Base-by-base conservation (phyloP, 257 asterid species). In the Nicotiana sylvestris region DNA sequence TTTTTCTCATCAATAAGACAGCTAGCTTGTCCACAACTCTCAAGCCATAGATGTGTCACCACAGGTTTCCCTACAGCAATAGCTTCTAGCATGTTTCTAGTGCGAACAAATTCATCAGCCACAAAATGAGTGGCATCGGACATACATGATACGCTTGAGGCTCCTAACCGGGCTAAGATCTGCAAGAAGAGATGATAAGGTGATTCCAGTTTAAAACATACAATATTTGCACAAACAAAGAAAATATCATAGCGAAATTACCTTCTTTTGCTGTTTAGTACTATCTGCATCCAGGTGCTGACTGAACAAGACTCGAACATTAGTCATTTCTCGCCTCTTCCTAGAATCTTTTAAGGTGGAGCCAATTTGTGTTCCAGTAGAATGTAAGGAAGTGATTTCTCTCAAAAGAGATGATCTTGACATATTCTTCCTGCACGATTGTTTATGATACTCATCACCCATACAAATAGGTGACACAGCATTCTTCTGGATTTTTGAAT, bases 11-110 rank as follows among this genome's bases (percentile, higher is more conserved):
- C 97, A 82, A 94, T 91, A 81, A 89, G 92, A 85, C 95, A 92
- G 80, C 86, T 87, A 32, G 98, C 97, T 88, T 90, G 93, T 80
- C 90, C 99, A 90, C 98, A 96, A 81, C 97, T 88, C 83, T 96
- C 93, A 60, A 96, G 93, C 99, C 99, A 96, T 66, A 89, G 85
- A 82, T 87, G 94, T 65, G 98, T 93, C 81, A 96, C 97, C 85
- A 94, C 95, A 49, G 99, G 94, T 87, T 94, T 96, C 61, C 98
- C 98, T 58, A 49, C 86, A 81, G 99, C 97, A 92, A 96, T 96
- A 81, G 98, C 98, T 90, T 96, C 99, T 81, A 96, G 87, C 97
- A 96, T 93, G 85, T 94, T 96, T 87, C 93, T 89, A 16, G 99
- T 96, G 76, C 99, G 97, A 67, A 91, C 94, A 91, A 96, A 96